phyloP scores from a whole-genome alignment of 2,329 filamentous ascomycete genomes.

The Cryphonectria naterciae region DNA sequence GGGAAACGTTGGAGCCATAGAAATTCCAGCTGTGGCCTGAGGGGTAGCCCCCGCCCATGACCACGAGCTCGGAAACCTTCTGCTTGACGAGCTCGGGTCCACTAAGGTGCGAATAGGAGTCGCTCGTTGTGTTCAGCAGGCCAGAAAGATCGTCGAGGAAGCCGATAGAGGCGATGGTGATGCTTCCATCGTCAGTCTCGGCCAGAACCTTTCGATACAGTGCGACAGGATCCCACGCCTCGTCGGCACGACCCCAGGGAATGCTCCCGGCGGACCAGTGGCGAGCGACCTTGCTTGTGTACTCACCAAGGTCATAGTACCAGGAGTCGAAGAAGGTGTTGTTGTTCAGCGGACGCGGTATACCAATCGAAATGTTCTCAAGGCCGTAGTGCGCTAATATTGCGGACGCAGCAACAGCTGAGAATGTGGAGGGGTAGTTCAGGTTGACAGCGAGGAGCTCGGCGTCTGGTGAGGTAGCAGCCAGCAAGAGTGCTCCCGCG shows the following conservation, averaged over 20 bases:
- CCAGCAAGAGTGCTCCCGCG: slow-evolving; percentile 46
- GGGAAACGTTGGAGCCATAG: background rate
- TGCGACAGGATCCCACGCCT: background rate
- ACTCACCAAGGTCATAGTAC: slow-evolving; percentile 47
- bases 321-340: slow-evolving; percentile 49
- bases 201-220: background rate
- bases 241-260: background rate
- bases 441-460: slow-evolving; percentile 48
- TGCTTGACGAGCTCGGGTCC: background rate
- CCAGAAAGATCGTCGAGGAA: slow-evolving; percentile 52
- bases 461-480: slow-evolving; percentile 41
- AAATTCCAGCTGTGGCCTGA: background rate
- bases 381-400: slow-evolving; percentile 48
- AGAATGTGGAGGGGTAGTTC: slow-evolving; percentile 47
- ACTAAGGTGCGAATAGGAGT: slow-evolving; percentile 42
- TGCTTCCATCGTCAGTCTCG: slow-evolving; percentile 19
- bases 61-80: background rate
- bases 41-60: background rate
- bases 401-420: slow-evolving; percentile 45
- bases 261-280: slow-evolving; percentile 40
- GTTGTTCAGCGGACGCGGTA: slow-evolving; percentile 45
- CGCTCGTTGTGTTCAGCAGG: slow-evolving; percentile 49
- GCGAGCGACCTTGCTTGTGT: slow-evolving; percentile 50
- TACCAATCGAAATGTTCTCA: slow-evolving; percentile 42
- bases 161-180: slow-evolving; percentile 51